Conservation (phyloP, 495 filamentous ascomycete genomes). For the Wilcoxina mikolae region DNA sequence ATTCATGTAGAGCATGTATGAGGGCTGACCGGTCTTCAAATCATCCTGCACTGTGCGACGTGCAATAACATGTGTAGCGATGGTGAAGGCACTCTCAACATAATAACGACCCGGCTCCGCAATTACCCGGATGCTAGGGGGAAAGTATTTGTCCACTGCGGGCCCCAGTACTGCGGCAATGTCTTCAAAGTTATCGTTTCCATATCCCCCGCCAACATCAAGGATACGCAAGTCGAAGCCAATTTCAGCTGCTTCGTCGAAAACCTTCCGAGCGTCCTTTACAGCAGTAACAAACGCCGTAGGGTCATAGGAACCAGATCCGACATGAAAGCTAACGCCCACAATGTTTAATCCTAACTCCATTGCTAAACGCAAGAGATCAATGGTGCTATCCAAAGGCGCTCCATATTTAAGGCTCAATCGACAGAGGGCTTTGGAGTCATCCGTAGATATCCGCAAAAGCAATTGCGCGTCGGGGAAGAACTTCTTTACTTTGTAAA, state of each 20-base stretch:
- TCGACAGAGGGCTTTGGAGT: constrained; percentile 83
- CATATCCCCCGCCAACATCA: constrained; percentile 91
- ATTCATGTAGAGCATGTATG: constrained; percentile 94
- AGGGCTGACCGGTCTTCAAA: constrained; percentile 39
- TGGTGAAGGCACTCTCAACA: constrained; percentile 77
- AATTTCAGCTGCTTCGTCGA: constrained; percentile 65
- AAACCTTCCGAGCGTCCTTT: constrained; percentile 71
- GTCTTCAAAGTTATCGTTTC: constrained; percentile 69
- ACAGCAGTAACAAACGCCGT: constrained; percentile 78
- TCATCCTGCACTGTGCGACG: constrained; percentile 63
- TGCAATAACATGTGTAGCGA: constrained; percentile 92
- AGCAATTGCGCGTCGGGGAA: constrained; percentile 81
- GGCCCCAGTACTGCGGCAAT: constrained; percentile 70
- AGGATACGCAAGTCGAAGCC: constrained; percentile 74
- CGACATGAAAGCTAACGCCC: constrained; percentile 95
- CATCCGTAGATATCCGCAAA: constrained; percentile 88
- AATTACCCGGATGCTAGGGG: constrained; percentile 66
- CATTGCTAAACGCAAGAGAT: constrained; percentile 66
- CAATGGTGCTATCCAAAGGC: constrained; percentile 60
- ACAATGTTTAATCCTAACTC: constrained; percentile 88
- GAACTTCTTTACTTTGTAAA: constrained; percentile 88
- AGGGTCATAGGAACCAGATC: constrained; percentile 86
- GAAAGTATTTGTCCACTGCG: constrained; percentile 77
- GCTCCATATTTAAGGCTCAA: constrained; percentile 96
- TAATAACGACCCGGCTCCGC: constrained; percentile 95